Percentiles rank a stretch among this genome's conserved stretches.
Conservation (phyloP, 139 green algal species). For the Closterium sp. region DNA sequence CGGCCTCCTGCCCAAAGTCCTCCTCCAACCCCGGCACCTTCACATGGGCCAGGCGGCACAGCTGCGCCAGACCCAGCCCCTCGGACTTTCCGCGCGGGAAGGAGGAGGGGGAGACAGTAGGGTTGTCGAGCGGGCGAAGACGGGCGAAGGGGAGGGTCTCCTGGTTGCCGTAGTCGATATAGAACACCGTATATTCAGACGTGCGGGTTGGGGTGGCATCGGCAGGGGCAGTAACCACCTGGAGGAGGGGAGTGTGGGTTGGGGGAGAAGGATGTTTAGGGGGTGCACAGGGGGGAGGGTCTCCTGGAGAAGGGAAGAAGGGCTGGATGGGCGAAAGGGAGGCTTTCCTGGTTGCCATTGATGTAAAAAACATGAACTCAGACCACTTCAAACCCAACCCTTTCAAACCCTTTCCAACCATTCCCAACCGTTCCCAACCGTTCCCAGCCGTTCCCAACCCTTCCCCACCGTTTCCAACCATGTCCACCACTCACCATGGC, state of each 20-base stretch:
- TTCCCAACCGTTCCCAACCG: neutral
- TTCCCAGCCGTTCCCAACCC: neutral
- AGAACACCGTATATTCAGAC: constrained; percentile 60
- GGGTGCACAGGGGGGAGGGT: neutral
- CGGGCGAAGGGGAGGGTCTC: constrained; percentile 58
- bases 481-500: constrained; percentile 25
- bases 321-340: neutral
- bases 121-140: constrained; percentile 19
- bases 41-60: constrained; percentile 62
- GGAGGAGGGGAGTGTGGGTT: neutral
- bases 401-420: neutral
- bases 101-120: constrained; percentile 9
- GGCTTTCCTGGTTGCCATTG: too few species aligned
- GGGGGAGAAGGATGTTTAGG: too few species aligned
- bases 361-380: too few species aligned
- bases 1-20: constrained; percentile 66
- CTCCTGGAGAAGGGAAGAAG: neutral
- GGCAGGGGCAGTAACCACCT: neutral
- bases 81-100: neutral
- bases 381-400: too few species aligned
- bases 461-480: neutral
- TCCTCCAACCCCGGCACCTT: constrained; percentile 63
- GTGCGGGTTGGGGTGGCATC: neutral
- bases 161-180: constrained; percentile 92
- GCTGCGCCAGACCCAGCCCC: neutral